Conservation (phyloP, 257 asterid genomes). For the Avicennia marina region DNA sequence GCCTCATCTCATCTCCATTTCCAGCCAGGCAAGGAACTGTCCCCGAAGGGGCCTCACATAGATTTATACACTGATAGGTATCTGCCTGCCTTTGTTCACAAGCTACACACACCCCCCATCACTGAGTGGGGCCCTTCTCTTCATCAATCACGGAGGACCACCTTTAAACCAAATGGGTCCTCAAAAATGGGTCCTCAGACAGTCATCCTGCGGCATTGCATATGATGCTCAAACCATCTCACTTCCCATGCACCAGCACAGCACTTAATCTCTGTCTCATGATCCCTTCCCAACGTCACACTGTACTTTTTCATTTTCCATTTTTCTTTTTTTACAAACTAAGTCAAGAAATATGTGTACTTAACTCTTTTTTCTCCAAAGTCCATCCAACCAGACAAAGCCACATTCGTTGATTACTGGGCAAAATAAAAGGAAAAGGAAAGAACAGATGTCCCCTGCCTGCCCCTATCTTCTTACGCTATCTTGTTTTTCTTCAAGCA, state of each 20-base stretch:
- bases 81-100: conserved; percentile 34
- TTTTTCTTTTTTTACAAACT: not conserved
- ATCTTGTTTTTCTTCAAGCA: conserved; percentile 25
- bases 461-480: conserved; percentile 35
- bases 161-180: conserved; percentile 24
- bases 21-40: not conserved
- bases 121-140: conserved; percentile 22
- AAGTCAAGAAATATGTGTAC: not conserved
- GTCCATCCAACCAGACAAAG: conserved; percentile 7
- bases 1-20: not conserved
- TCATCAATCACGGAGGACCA: conserved; percentile 21
- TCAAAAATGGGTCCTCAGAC: too few species aligned
- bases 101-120: conserved; percentile 19
- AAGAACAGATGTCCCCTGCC: conserved; percentile 4
- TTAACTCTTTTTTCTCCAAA: not conserved
- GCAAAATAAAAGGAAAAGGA: not conserved
- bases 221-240: not conserved
- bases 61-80: too few species aligned
- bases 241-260: too few species aligned
- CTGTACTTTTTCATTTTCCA: not conserved
- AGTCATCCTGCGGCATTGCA: too few species aligned
- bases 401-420: not conserved
- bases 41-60: too few species aligned
- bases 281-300: not conserved
- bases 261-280: too few species aligned